These are phyloP conservation scores for Larix kaempferi DNA, from an alignment of 75 land plant species.

Conservation along the genomic window DNA sequence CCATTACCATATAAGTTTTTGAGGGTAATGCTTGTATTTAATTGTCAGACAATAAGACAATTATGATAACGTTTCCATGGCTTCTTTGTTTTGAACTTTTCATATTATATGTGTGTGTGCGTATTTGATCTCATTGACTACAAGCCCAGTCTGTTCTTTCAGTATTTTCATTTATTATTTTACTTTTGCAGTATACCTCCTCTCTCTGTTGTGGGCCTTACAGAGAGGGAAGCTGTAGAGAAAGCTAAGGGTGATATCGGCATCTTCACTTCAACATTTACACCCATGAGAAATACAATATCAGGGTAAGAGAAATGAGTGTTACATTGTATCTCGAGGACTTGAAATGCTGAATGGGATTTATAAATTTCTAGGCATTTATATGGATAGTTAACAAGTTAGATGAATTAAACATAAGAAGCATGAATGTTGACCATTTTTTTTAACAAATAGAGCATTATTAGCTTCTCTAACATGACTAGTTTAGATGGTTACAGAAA, in stretches of 20 bases:
- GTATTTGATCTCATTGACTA: not conserved
- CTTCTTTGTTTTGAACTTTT: not conserved
- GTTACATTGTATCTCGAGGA: not conserved
- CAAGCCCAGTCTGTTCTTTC: not conserved
- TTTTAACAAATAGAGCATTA: too few relatives aligned
- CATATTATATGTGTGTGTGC: too few relatives aligned
- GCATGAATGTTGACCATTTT: not conserved
- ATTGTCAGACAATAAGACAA: not conserved
- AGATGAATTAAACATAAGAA: not conserved
- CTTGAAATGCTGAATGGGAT: not conserved
- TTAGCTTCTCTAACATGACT: not conserved
- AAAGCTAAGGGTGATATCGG: constrained; percentile 70
- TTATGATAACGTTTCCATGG: constrained; percentile 1
- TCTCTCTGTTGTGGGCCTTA: constrained; percentile 88
- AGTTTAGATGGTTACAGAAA: not conserved
- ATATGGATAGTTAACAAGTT: not conserved
- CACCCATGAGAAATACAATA: constrained; percentile 95
- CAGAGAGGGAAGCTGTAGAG: constrained; percentile 78
- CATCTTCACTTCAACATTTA: constrained; percentile 86
- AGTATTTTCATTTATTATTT: constrained; percentile 2
- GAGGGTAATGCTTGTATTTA: not conserved
- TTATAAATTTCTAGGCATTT: not conserved
- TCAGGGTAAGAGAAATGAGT: constrained; percentile 62
- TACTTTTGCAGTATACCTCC: constrained; percentile 72
- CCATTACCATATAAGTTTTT: not conserved